These are phyloP conservation scores for Cordyceps farinosa DNA, from an alignment of 2,329 filamentous ascomycete genomes.

Conservation along the genomic window DNA sequence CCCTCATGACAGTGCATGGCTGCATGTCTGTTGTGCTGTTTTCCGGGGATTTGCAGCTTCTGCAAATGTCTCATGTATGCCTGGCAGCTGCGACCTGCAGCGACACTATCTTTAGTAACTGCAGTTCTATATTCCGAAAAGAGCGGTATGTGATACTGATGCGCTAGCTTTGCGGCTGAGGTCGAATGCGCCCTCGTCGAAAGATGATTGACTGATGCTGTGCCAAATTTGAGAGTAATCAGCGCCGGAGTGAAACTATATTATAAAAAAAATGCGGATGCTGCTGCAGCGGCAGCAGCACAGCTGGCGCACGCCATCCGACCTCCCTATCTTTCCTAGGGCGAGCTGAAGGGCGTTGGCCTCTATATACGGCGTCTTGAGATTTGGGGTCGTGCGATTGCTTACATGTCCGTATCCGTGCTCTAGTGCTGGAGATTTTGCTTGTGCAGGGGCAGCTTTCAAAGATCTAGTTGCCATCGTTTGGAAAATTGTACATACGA, in stretches of 20 bases:
- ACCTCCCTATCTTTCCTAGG: no score
- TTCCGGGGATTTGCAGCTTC: neutral
- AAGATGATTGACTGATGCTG: neutral
- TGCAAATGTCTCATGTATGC: constrained; percentile 7
- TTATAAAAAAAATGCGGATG: no score
- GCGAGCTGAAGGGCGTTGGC: neutral
- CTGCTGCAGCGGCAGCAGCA: neutral
- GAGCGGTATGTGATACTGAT: constrained; percentile 2
- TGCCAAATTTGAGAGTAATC: neutral
- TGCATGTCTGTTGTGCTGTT: neutral
- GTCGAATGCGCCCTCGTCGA: neutral
- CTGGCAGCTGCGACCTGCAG: neutral
- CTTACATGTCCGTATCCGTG: neutral
- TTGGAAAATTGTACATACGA: neutral
- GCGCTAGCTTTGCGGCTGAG: neutral
- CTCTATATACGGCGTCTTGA: neutral
- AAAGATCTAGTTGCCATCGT: neutral
- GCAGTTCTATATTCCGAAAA: neutral
- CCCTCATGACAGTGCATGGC: neutral
- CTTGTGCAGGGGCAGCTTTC: neutral
- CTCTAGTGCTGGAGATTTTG: neutral
- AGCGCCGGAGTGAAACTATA: neutral
- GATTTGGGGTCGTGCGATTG: neutral
- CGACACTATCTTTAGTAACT: neutral
- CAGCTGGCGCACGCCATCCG: no score